Percentiles rank a stretch among this genome's conserved stretches.
phyloP scores from a whole-genome alignment of 306 rosid genomes.

The Ormosia emarginata region DNA sequence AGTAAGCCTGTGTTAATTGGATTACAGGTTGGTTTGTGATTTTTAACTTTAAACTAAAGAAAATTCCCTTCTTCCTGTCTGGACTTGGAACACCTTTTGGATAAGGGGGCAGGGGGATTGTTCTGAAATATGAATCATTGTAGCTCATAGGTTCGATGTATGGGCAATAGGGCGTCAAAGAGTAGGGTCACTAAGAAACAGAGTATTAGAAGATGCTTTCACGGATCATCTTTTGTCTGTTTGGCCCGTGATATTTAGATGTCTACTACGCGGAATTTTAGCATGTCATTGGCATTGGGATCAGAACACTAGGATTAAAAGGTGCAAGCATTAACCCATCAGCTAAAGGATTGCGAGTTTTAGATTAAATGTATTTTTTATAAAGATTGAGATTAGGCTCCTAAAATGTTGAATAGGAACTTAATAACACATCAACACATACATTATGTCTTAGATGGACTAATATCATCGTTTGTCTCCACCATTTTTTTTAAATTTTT shows the following conservation, averaged over 20 bases:
- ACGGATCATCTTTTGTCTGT: not conserved
- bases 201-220: not conserved
- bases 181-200: not conserved
- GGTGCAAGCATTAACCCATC: not conserved
- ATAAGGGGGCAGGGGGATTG: not conserved
- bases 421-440: not conserved
- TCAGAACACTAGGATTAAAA: not conserved
- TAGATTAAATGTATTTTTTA: not conserved
- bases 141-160: constrained; percentile 8
- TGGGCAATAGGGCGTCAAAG: not conserved
- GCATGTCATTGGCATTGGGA: not conserved
- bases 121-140: not conserved
- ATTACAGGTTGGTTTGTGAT: not conserved
- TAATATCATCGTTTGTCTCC: not conserved
- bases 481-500: not conserved
- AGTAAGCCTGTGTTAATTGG: not conserved
- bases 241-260: constrained; percentile 8
- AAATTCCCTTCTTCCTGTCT: not conserved
- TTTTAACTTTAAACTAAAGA: not conserved
- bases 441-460: not conserved
- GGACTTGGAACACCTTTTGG: not conserved
- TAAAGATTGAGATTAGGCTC: not conserved
- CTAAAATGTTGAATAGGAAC: not conserved
- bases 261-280: not conserved
- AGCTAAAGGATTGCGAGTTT: not conserved